A percentile compares a stretch with the other conserved stretches of the same genome.
Evolutionary conservation across 352 stramenopile species (phyloP).

Genomic region (Phytopythium mirpurense): DNA sequence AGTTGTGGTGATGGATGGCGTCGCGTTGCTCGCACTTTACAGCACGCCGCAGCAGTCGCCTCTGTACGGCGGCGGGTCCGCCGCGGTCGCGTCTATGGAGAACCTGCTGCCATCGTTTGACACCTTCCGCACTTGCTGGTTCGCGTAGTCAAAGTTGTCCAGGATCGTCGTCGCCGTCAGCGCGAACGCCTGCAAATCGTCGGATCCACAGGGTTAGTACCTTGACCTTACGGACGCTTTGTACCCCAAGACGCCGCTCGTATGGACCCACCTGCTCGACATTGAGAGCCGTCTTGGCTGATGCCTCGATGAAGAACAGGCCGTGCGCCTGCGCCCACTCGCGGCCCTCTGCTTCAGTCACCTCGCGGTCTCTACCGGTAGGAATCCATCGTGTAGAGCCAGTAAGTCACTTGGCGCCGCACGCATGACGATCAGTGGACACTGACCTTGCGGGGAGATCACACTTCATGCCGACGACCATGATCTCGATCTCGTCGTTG

Average conservation of each 20-base stretch:
- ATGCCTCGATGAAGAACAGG: conserved; percentile 84
- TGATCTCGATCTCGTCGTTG: conserved; percentile 79
- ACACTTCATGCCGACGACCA: conserved; percentile 86
- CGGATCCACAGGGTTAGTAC: conserved; percentile 1
- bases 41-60: conserved; percentile 34
- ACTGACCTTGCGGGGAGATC: conserved; percentile 38
- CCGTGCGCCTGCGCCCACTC: conserved; percentile 53
- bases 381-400: too few relatives aligned
- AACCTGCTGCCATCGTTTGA: conserved; percentile 28
- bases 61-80: conserved; percentile 15
- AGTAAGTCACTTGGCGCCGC: too few relatives aligned
- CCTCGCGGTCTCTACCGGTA: conserved; percentile 37
- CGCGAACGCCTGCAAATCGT: conserved; percentile 64
- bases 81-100: conserved; percentile 25
- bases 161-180: conserved; percentile 71
- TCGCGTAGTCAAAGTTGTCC: conserved; percentile 65
- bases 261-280: conserved; percentile 56
- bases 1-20: neutral
- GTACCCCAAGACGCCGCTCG: neutral
- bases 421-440: neutral
- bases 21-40: neutral
- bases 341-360: conserved; percentile 62
- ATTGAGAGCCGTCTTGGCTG: conserved; percentile 75
- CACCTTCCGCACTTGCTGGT: conserved; percentile 45
- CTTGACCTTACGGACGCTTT: neutral